These are phyloP conservation scores for Chlamydomonas sp. DNA, from an alignment of 139 green algal genomes.

Conservation along the genomic window DNA sequence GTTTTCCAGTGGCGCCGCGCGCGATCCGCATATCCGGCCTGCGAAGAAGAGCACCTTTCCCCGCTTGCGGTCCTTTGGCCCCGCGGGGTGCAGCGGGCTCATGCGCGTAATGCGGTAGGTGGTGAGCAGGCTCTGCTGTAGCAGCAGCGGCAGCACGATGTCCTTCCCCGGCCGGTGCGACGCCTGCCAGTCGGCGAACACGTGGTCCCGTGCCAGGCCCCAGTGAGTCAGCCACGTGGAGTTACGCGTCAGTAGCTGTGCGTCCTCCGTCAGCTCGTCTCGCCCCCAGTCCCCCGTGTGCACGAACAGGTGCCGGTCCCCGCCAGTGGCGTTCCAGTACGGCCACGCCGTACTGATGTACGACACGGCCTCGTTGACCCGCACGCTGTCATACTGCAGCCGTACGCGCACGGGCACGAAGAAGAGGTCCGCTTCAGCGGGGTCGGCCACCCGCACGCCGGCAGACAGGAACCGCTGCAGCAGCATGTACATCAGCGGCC, in stretches of 20 bases:
- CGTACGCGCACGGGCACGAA: conserved; percentile 44
- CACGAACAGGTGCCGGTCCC: conserved; percentile 41
- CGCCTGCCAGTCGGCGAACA: conserved; percentile 22
- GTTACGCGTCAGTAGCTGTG: background rate
- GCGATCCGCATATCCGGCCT: conserved; percentile 50
- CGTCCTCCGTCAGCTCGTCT: conserved; percentile 34
- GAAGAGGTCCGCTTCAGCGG: conserved; percentile 43
- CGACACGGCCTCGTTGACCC: conserved; percentile 4
- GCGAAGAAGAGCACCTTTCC: conserved; percentile 48
- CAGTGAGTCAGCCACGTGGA: conserved; percentile 42
- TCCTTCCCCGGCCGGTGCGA: conserved; percentile 41
- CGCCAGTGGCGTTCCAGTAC: conserved; percentile 34
- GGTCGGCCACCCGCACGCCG: conserved; percentile 20
- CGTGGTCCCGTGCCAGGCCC: conserved; percentile 46
- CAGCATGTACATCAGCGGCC: conserved; percentile 35
- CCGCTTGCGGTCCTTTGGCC: background rate
- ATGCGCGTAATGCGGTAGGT: background rate
- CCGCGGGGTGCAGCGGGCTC: conserved; percentile 19
- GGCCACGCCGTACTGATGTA: conserved; percentile 43
- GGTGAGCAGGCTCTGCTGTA: conserved; percentile 3
- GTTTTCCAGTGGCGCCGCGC: conserved; percentile 10
- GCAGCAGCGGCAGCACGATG: conserved; percentile 55
- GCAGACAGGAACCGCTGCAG: conserved; percentile 44
- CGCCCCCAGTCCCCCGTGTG: conserved; percentile 42
- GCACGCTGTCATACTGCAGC: conserved; percentile 23